Percentiles rank a stretch among this genome's conserved stretches.
Conservation (phyloP, 2,329 filamentous ascomycete species). For the Colletotrichum theobromicola region DNA sequence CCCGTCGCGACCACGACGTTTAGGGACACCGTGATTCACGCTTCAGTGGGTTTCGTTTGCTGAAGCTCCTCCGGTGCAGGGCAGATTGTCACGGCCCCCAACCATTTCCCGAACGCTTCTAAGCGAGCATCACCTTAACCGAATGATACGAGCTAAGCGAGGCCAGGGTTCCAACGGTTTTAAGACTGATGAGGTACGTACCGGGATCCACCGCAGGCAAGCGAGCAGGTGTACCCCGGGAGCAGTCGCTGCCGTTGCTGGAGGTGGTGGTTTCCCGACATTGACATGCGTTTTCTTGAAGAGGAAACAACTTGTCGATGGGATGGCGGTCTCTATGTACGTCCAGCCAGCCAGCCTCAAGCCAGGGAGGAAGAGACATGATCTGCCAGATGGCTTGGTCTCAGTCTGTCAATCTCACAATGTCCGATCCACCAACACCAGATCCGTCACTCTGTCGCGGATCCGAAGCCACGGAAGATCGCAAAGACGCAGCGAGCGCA, state of each 20-base stretch:
- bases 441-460: background rate
- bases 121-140: background rate
- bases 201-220: background rate
- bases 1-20: no score
- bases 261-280: background rate
- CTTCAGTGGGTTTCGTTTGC: background rate
- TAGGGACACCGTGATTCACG: background rate
- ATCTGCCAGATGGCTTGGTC: background rate
- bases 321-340: background rate
- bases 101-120: background rate
- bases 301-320: background rate
- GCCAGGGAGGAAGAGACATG: background rate
- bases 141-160: background rate
- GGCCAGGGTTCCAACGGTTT: background rate
- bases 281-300: background rate
- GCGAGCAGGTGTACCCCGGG: background rate
- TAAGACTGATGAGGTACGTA: background rate
- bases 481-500: background rate
- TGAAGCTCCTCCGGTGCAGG: background rate
- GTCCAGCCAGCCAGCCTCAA: background rate
- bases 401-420: background rate
- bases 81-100: background rate
- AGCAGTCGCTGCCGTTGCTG: background rate
- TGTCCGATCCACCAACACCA: background rate
- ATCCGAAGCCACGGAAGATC: background rate